Percentiles rank a stretch among this genome's conserved stretches.
Conservation (phyloP, 805 yeast genomes). For the Lipomyces sp. region DNA sequence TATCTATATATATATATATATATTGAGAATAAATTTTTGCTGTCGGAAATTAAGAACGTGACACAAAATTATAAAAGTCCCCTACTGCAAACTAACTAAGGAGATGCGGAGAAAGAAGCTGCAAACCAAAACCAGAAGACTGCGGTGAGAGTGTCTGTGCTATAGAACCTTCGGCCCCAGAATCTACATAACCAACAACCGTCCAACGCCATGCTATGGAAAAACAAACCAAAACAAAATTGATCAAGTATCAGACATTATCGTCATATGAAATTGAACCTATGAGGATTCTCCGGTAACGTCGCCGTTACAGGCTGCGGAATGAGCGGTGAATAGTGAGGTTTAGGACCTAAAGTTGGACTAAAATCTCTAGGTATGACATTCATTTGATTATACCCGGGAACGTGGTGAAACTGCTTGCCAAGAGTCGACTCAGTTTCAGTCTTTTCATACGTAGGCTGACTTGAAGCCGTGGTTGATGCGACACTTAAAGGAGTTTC, state of each 20-base stretch:
- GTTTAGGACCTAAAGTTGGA: not conserved
- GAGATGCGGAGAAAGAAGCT: too few relatives aligned
- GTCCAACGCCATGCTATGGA: conserved; percentile 1
- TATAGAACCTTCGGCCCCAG: not conserved
- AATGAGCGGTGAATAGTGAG: not conserved
- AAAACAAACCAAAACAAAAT: not conserved
- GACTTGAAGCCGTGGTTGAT: conserved; percentile 2
- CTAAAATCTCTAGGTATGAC: not conserved
- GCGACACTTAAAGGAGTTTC: not conserved
- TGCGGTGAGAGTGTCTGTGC: not conserved
- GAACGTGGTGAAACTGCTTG: not conserved
- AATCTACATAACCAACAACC: not conserved
- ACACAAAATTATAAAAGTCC: too few relatives aligned
- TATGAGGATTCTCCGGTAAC: not conserved
- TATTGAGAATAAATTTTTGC: too few relatives aligned
- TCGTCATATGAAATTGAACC: conserved; percentile 5
- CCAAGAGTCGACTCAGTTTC: not conserved
- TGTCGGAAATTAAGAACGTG: too few relatives aligned
- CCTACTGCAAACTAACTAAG: too few relatives aligned
- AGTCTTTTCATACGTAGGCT: not conserved
- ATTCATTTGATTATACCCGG: not conserved
- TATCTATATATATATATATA: too few relatives aligned
- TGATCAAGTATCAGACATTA: not conserved
- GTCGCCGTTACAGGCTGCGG: not conserved
- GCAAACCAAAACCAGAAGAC: too few relatives aligned